Base-by-base conservation (phyloP, 2,329 filamentous ascomycete species). In the Leptographium procerum region DNA sequence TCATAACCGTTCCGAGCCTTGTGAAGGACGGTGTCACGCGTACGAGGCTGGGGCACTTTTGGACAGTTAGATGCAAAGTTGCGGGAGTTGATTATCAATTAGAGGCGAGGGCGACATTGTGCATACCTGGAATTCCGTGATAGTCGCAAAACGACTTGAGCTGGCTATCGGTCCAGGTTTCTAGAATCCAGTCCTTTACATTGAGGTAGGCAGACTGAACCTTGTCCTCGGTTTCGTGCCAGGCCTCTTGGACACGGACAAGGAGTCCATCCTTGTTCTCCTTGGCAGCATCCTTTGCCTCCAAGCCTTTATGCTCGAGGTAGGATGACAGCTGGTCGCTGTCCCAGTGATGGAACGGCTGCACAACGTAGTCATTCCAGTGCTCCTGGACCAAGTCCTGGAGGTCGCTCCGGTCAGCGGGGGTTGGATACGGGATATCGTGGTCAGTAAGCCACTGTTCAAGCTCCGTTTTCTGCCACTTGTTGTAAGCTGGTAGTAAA, bases 391-490 rank as follows among this genome's bases (percentile, higher is more conserved):
- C 87, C n/a, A 95, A 76, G 62, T 85, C 85, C 74, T 96, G 88
- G n/a, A 99, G 85, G 65, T 96, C 90, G 74, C 94, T 95, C 68
- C 94, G 90, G 73, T 96, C 91, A 54, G 92, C 85, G 13, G 91
- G 84, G 13, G 84, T 86, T n/a, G 94, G 91, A 71, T 96, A 91
- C 11, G 92, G 90, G 59, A 99, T 80, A 70, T 91, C 84, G 75
- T 97, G 82, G 70, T 99, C 94, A 33, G 88, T 88, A 55, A 99
- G 84, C 94, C 94, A 99, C 68, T 91, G 84, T 77, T 99, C 92
- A 33, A 99, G 84, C 79, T 99, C 94, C 26, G 89, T 95, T 78
- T 97, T 87, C 68, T 97, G 92, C 94, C 94, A 99, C 72, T 94
- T 96, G 76, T 97, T 96, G 80, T 97, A 97, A 19, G 87, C 92